These are phyloP conservation scores for Trichosporon faecale DNA, from an alignment of 1,284 basidiomycete genomes.

Conservation along the genomic window DNA sequence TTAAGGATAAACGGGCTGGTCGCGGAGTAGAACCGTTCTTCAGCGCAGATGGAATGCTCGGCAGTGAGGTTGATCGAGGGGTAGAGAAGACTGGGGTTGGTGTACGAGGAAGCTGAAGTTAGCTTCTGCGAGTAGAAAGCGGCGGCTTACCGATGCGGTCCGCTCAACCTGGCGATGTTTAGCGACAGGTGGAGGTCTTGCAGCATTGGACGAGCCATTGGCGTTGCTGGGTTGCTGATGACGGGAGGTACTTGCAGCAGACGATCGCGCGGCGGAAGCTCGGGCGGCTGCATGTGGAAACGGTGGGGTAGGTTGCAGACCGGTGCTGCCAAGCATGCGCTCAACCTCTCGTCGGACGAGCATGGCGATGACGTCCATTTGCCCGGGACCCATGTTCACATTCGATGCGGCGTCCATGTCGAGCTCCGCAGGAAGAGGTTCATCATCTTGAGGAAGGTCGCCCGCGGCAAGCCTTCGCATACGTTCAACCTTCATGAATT, in stretches of 20 bases:
- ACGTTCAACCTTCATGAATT: conserved; percentile 25
- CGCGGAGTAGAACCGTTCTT: background rate
- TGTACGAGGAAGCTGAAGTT: background rate
- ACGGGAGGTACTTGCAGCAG: background rate
- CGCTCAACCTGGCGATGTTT: background rate
- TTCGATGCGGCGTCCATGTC: background rate
- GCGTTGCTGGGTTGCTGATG: background rate
- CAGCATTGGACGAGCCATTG: background rate
- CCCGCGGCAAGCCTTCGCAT: conserved; percentile 14
- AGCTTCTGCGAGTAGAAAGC: background rate
- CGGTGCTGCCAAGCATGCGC: background rate
- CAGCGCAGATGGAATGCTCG: background rate
- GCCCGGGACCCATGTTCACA: background rate
- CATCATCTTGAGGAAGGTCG: background rate
- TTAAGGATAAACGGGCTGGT: background rate
- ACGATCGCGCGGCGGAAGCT: background rate
- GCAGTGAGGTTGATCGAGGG: background rate
- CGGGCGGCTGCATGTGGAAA: background rate
- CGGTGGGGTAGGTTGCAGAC: background rate
- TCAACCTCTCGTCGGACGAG: conserved; percentile 8
- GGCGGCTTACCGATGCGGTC: background rate
- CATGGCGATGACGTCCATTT: conserved; percentile 1
- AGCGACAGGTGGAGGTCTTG: background rate
- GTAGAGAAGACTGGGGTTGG: background rate
- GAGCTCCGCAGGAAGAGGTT: background rate